A percentile compares a stretch with the other conserved stretches of the same genome.
These are phyloP conservation scores for Debaryomyces subglobosus DNA, from an alignment of 1,139 yeast genomes.

Conservation along the genomic window DNA sequence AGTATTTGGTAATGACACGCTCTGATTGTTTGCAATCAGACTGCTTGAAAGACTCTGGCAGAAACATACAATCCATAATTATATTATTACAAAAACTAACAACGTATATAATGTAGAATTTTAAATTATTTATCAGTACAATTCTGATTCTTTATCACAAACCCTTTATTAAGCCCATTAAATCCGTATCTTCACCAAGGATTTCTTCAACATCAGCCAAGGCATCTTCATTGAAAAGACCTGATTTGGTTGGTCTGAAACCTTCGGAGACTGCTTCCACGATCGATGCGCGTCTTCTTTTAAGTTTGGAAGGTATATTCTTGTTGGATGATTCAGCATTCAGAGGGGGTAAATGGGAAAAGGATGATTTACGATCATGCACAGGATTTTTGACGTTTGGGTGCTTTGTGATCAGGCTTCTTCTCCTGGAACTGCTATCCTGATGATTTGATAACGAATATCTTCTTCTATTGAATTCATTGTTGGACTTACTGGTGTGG, in stretches of 20 bases:
- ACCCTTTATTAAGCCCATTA: conserved; percentile 50
- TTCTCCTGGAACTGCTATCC: conserved; percentile 9
- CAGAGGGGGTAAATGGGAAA: not conserved
- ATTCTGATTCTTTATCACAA: conserved; percentile 20
- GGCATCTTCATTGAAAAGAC: conserved; percentile 73
- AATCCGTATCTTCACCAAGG: conserved; percentile 49
- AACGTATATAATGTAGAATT: not conserved
- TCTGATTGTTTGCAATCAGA: not conserved
- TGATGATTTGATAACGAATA: conserved; percentile 17
- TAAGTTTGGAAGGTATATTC: conserved; percentile 28
- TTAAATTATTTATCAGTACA: not conserved
- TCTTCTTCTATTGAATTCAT: conserved; percentile 24
- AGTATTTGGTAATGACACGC: not conserved
- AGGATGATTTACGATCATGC: conserved; percentile 5
- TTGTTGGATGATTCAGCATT: not conserved
- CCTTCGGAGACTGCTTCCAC: conserved; percentile 80
- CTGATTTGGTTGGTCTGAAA: conserved; percentile 69
- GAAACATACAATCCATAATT: not conserved
- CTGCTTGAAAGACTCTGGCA: too few relatives aligned
- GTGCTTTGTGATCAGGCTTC: not conserved
- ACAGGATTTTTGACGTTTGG: not conserved
- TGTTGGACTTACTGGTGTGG: conserved; percentile 26
- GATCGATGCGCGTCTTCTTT: conserved; percentile 59
- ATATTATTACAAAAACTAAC: not conserved
- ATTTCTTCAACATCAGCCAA: conserved; percentile 71